A percentile compares a stretch with the other conserved stretches of the same genome.
These are phyloP conservation scores for Hansenula sp. DNA, from an alignment of 1,139 yeast genomes.

Conservation along the genomic window DNA sequence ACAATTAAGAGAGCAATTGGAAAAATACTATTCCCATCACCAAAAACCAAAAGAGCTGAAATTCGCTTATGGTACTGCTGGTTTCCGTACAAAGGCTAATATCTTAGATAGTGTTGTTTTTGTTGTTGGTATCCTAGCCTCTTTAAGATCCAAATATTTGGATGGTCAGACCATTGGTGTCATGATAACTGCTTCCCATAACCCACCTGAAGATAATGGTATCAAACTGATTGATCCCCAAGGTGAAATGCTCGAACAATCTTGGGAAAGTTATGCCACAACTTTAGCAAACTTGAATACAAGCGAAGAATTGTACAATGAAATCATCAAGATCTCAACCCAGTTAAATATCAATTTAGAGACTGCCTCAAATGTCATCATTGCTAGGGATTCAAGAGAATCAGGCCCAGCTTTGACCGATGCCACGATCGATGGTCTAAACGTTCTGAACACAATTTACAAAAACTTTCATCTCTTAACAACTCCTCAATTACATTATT, in stretches of 20 bases:
- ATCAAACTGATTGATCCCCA: conserved; percentile 90
- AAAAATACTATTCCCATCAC: conserved; percentile 20
- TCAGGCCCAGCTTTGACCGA: conserved; percentile 67
- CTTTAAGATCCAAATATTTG: conserved; percentile 70
- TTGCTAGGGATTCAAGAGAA: conserved; percentile 73
- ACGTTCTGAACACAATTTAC: conserved; percentile 40
- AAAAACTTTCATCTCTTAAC: conserved; percentile 71
- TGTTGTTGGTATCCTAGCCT: conserved; percentile 80
- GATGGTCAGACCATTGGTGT: conserved; percentile 74
- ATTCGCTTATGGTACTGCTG: conserved; percentile 91
- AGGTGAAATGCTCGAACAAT: conserved; percentile 85
- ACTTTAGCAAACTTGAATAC: conserved; percentile 64
- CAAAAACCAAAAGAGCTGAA: conserved; percentile 41
- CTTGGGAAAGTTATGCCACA: conserved; percentile 87
- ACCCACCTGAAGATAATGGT: conserved; percentile 95
- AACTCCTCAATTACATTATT: conserved; percentile 92
- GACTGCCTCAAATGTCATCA: conserved; percentile 35
- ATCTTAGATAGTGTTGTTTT: conserved; percentile 79
- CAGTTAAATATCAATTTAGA: conserved; percentile 38
- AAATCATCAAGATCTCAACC: conserved; percentile 29
- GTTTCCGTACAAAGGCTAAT: conserved; percentile 78
- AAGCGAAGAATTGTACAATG: conserved; percentile 27
- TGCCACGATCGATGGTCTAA: conserved; percentile 68
- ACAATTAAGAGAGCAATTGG: conserved; percentile 11
- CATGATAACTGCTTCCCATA: conserved; percentile 97